Percentiles rank a stretch among this genome's conserved stretches.
These are phyloP conservation scores for Fraxinus platypoda DNA, from an alignment of 305 asterid species.

Conservation along the genomic window DNA sequence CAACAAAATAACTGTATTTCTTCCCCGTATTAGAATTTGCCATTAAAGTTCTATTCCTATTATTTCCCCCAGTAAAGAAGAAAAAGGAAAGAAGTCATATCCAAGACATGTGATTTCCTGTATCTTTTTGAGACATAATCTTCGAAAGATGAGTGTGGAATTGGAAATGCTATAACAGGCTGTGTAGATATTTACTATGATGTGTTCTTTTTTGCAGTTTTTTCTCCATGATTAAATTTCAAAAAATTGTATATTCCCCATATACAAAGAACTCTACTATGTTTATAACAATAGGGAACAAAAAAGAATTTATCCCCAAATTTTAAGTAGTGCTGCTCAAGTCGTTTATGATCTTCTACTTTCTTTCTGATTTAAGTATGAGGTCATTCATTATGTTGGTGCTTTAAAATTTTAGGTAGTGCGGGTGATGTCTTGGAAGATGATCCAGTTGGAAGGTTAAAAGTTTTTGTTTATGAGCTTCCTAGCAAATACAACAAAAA, in stretches of 20 bases:
- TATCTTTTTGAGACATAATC: neutral
- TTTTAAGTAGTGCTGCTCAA: neutral
- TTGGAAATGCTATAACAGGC: neutral
- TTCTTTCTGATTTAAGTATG: neutral
- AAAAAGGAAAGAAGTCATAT: neutral
- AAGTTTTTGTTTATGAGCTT: constrained; percentile 62
- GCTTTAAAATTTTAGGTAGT: constrained; percentile 42
- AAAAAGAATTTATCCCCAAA: neutral
- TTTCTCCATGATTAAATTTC: neutral
- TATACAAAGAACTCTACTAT: neutral
- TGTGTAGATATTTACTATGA: neutral
- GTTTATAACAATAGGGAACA: neutral
- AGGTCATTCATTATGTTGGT: neutral
- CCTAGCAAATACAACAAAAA: constrained; percentile 71
- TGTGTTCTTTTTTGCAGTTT: neutral
- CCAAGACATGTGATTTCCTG: neutral
- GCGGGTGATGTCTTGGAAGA: constrained; percentile 79
- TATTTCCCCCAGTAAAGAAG: neutral
- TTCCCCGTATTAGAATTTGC: neutral
- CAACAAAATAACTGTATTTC: neutral
- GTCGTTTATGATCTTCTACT: neutral
- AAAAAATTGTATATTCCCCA: neutral
- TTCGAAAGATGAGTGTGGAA: neutral
- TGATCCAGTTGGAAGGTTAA: constrained; percentile 64
- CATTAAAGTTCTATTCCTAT: neutral